Base-by-base conservation (phyloP, 2,329 filamentous ascomycete genomes). In the Peltaster fructicola region DNA sequence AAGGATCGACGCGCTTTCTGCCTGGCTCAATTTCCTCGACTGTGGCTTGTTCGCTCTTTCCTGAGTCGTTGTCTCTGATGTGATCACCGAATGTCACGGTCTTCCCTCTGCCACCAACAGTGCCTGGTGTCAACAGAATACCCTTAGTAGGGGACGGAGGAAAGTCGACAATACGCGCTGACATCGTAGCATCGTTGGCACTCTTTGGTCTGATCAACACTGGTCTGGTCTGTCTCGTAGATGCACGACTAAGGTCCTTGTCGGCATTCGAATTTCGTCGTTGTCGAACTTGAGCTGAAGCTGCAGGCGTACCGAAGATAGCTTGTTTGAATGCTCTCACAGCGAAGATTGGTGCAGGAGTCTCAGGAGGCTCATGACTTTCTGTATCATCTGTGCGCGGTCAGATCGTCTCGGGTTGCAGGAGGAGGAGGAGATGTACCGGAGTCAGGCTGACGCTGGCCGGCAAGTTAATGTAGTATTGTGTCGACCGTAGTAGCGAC, bases 291-390 rank as follows among this genome's bases (percentile, higher is more conserved):
- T 41, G 49, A 15, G 63, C 55, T 19, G 59, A 53, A 7, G 59
- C 59, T 12, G 61, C 60, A 8, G 69, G 69, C 1, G 69, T 73
- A 14, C 68, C 68, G 48, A 71, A 73, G 28, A 75, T 49, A 20
- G 67, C 65, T 32, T 68, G 66, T 39, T 67, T 70, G 48, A 74
- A 70, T 9, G 71, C 71, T 39, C 70, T 69, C 28, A 72, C 63
- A 10, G 69, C 69, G 43, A 76, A 76, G 12, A 73, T 57, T 22
- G 68, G 68, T 22, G 68, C 70, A 6, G 71, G 70, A 1, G 71
- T 74, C 35, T 72, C 66, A 24, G 68, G 69, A 5, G 62, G 53
- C 20, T 72, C 67, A 30, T n/a, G n/a, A n/a, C n/a, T n/a, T n/a
- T n/a, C n/a, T n/a, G n/a, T n/a, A n/a, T n/a, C n/a, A 61, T 41